Conservation (phyloP, 2,329 filamentous ascomycete genomes). For the Colletotrichum spinosum region DNA sequence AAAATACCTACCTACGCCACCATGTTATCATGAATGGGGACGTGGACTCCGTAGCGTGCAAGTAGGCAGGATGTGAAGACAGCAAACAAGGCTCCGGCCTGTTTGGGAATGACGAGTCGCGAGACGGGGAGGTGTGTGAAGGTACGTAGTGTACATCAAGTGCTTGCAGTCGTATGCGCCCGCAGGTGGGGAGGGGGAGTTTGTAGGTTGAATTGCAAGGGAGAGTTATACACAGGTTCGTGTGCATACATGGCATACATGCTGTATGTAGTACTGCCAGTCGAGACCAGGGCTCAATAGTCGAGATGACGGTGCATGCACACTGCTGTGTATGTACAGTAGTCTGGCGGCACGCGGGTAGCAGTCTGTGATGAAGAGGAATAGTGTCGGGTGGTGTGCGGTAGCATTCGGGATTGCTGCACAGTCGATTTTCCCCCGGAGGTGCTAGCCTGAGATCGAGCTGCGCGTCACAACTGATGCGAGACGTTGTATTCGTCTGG, state of each 20-base stretch:
- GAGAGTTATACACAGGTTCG: slow-evolving; percentile 11
- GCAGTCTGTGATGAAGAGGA: slow-evolving; percentile 4
- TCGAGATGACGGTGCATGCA: slow-evolving; percentile 29
- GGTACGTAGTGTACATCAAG: not conserved
- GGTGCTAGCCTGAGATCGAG: slow-evolving; percentile 36
- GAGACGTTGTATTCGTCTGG: slow-evolving; percentile 24
- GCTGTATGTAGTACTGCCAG: not conserved
- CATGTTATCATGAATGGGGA: slow-evolving; percentile 13
- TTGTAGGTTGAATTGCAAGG: slow-evolving; percentile 21
- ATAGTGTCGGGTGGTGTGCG: slow-evolving; percentile 9
- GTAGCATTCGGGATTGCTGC: slow-evolving; percentile 37
- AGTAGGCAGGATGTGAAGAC: slow-evolving; percentile 1
- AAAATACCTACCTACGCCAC: slow-evolving; percentile 18
- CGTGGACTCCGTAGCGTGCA: not conserved
- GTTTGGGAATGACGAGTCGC: slow-evolving; percentile 34
- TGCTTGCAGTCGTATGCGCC: slow-evolving; percentile 2
- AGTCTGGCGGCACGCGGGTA: slow-evolving; percentile 1
- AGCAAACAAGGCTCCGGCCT: slow-evolving; percentile 34
- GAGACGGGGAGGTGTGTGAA: not conserved
- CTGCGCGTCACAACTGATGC: slow-evolving; percentile 36
- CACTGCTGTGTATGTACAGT: not conserved
- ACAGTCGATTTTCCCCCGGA: slow-evolving; percentile 34
- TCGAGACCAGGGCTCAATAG: slow-evolving; percentile 8
- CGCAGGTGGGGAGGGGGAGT: slow-evolving; percentile 12
- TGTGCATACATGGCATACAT: not conserved